These are phyloP conservation scores for Paecilomyces sp. DNA, from an alignment of 2,329 filamentous ascomycete genomes.

Conservation along the genomic window DNA sequence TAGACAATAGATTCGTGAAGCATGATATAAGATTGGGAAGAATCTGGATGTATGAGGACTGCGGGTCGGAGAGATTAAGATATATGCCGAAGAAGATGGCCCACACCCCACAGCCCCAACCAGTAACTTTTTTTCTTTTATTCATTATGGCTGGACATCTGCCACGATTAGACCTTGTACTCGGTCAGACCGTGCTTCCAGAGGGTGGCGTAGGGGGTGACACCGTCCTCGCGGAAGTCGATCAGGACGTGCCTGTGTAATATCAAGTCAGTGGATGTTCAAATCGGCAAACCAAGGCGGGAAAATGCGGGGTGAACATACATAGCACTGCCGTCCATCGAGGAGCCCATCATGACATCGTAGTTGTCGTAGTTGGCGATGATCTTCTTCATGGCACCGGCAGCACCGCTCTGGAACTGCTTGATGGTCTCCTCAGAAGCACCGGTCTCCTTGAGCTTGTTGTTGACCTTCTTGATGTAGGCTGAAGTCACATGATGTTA, in stretches of 20 bases:
- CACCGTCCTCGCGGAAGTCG: slow-evolving; percentile 95
- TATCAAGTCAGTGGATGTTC: not conserved
- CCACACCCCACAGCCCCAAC: not conserved
- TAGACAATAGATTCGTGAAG: not conserved
- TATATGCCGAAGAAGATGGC: not conserved
- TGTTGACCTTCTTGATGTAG: slow-evolving; percentile 90
- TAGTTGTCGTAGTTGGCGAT: slow-evolving; percentile 92
- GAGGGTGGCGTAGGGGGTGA: slow-evolving; percentile 79
- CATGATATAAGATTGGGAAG: not conserved
- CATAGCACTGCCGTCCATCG: slow-evolving; percentile 92
- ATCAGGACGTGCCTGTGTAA: slow-evolving; percentile 69
- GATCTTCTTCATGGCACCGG: slow-evolving; percentile 70
- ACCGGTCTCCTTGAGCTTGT: slow-evolving; percentile 56
- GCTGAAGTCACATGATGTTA: slow-evolving; percentile 37
- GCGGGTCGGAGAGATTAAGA: not conserved
- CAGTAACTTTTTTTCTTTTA: not conserved
- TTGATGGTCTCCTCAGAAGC: slow-evolving; percentile 61
- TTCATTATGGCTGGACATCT: slow-evolving; percentile 1
- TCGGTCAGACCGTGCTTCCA: slow-evolving; percentile 92
- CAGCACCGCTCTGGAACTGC: slow-evolving; percentile 71
- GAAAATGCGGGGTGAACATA: slow-evolving; percentile 42
- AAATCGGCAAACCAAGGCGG: not conserved
- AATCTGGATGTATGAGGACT: not conserved
- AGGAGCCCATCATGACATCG: slow-evolving; percentile 88
- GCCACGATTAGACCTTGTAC: slow-evolving; percentile 72